Conservation (phyloP, 2,329 filamentous ascomycete species). For the Mariannaea sp. region DNA sequence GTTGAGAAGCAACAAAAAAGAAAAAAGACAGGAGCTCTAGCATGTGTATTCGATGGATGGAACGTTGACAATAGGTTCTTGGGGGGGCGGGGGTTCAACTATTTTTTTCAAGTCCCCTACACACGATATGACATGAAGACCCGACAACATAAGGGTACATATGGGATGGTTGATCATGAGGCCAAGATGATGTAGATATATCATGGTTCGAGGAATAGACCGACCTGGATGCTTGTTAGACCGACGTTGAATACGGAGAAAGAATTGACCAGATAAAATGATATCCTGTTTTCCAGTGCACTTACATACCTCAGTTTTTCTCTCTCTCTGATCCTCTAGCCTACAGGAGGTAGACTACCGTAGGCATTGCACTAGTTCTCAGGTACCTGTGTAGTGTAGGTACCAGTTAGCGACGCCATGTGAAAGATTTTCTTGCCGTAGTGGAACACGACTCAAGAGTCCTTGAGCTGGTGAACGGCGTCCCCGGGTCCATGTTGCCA, state of each 20-base stretch:
- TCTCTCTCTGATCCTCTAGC: too few relatives aligned
- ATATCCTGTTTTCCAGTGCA: too few relatives aligned
- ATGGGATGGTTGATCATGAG: not conserved
- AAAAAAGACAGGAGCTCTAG: not conserved
- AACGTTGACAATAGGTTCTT: slow-evolving; percentile 38
- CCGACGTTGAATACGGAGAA: not conserved
- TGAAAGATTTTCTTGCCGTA: not conserved
- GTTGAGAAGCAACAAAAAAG: slow-evolving; percentile 26
- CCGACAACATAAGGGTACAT: not conserved
- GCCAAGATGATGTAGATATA: slow-evolving; percentile 1
- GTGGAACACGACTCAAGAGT: not conserved
- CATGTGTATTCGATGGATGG: slow-evolving; percentile 27
- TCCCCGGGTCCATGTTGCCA: slow-evolving; percentile 1
- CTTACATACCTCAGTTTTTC: too few relatives aligned
- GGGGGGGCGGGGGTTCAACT: too few relatives aligned
- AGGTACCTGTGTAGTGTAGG: too few relatives aligned
- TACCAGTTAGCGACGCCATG: too few relatives aligned
- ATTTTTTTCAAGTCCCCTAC: too few relatives aligned
- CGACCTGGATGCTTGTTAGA: not conserved
- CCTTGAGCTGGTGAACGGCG: not conserved
- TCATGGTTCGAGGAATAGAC: slow-evolving; percentile 5
- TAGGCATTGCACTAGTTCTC: too few relatives aligned
- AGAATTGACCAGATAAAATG: not conserved
- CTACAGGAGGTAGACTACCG: too few relatives aligned
- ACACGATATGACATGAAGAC: not conserved